These are phyloP conservation scores for Kwoniella bestiolae DNA, from an alignment of 768 basidiomycete genomes.

Conservation along the genomic window DNA sequence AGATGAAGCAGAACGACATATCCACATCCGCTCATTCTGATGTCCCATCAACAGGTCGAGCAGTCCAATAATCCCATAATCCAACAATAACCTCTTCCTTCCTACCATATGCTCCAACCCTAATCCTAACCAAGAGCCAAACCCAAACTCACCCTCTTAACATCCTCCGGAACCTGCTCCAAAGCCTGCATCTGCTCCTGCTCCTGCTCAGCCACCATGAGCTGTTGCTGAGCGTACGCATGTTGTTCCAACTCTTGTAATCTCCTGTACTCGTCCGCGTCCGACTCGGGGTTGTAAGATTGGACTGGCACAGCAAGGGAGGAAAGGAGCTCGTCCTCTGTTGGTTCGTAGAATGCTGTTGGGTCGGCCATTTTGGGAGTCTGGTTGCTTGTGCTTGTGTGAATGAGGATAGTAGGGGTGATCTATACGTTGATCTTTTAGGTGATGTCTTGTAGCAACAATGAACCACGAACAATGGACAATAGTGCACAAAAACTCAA, in stretches of 20 bases:
- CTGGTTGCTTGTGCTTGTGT: neutral
- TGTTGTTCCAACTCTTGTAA: conserved; percentile 46
- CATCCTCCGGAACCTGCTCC: conserved; percentile 81
- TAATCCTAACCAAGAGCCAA: conserved; percentile 9
- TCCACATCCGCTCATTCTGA: too few relatives aligned
- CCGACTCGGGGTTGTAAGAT: conserved; percentile 23
- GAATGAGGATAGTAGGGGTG: too few relatives aligned
- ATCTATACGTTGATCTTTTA: conserved; percentile 4
- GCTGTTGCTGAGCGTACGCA: conserved; percentile 38
- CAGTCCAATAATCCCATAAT: too few relatives aligned
- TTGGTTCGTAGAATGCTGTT: conserved; percentile 53
- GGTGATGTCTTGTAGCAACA: neutral
- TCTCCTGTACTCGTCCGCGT: conserved; percentile 44
- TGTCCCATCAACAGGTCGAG: too few relatives aligned
- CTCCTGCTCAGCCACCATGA: conserved; percentile 35
- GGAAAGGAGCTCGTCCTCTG: conserved; percentile 51
- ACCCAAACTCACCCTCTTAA: conserved; percentile 71
- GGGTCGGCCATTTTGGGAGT: conserved; percentile 49
- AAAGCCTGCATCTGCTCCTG: conserved; percentile 64
- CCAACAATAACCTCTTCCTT: neutral
- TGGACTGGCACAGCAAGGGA: conserved; percentile 38
- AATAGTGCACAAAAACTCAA: conserved; percentile 1
- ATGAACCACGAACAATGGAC: neutral
- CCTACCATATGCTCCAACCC: conserved; percentile 23
- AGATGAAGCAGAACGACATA: too few relatives aligned